Base-by-base conservation (phyloP, 202 grass and related monocot species). In the Cymbopogon flexuosus region DNA sequence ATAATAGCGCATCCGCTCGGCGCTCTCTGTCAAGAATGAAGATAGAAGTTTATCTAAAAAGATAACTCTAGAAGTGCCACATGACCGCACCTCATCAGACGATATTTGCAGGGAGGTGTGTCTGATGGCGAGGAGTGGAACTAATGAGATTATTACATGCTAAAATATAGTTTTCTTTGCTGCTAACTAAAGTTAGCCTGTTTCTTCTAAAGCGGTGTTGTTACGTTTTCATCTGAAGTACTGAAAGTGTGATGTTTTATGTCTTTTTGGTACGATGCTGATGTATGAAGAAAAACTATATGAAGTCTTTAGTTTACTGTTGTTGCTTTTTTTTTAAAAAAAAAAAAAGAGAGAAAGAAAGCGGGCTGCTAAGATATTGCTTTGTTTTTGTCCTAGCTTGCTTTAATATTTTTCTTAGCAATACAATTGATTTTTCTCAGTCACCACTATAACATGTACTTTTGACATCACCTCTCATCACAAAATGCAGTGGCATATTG, bases 141-240 rank as follows among this genome's bases (percentile, higher is more conserved):
- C 43, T 52, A n/a, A 67, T 54, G n/a, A 42, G 19, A 78, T 54
- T 10, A 52, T 68, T 41, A 21, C 52, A n/a, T 37, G 7, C 78
- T 64, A 62, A 68, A 79, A 58, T 13, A 4, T 31, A 68, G 23
- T 45, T 79, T 83, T 47, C 80, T 86, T 83, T 62, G 15, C 46
- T 86, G 24, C 54, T 90, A 90, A 79, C 23, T 49, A 46, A 83
- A 31, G 88, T 36, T 34, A 73, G 2, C 61, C 45, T 43, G 8
- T 41, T 79, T 70, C 76, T 69, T 83, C 57, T 64, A 61, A 75
- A 83, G 62, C 16, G 14, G 62, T 24, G 1, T 66, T 21, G 14
- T 11, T 19, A 56, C 0, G 5, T 39, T 65, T 79, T 14, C 45
- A 72, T 30, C 8, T 33, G 45, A 59, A 63, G 31, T 62, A 36